Conservation (phyloP, 176 grass and related monocot genomes). For the Raddia guianensis region DNA sequence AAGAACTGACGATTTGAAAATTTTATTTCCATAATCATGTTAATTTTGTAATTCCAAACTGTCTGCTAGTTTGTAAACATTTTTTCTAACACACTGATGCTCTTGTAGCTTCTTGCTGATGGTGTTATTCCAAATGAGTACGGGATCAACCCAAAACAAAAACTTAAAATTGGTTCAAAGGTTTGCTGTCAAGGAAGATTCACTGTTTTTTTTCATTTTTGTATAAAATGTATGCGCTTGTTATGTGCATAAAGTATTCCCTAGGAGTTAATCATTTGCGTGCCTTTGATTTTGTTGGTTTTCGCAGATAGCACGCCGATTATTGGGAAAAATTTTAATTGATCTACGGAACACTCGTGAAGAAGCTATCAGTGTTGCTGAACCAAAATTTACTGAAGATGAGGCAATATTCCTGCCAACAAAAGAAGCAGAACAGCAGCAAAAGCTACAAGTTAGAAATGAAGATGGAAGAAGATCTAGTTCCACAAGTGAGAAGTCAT, state of each 20-base stretch:
- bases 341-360: constrained; percentile 94
- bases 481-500: constrained; percentile 72
- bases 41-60: not conserved
- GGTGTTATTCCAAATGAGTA: constrained; percentile 99
- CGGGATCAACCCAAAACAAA: constrained; percentile 96
- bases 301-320: constrained; percentile 85
- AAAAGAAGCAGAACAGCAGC: constrained; percentile 62
- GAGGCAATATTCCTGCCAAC: constrained; percentile 56
- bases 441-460: constrained; percentile 62
- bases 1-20: not conserved
- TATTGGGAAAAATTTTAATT: constrained; percentile 96
- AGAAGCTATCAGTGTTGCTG: constrained; percentile 84
- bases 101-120: constrained; percentile 91
- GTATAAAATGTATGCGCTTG: not conserved
- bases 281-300: not conserved
- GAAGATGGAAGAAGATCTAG: constrained; percentile 75
- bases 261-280: constrained; percentile 9
- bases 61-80: constrained; percentile 1
- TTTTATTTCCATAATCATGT: not conserved
- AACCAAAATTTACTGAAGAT: constrained; percentile 60
- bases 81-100: constrained; percentile 34
- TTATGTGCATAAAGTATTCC: not conserved
- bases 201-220: not conserved
- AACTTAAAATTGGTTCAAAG: constrained; percentile 98
- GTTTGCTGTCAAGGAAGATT: constrained; percentile 44